Base-by-base conservation (phyloP, 2,329 filamentous ascomycete genomes). In the Penicillium sp. region DNA sequence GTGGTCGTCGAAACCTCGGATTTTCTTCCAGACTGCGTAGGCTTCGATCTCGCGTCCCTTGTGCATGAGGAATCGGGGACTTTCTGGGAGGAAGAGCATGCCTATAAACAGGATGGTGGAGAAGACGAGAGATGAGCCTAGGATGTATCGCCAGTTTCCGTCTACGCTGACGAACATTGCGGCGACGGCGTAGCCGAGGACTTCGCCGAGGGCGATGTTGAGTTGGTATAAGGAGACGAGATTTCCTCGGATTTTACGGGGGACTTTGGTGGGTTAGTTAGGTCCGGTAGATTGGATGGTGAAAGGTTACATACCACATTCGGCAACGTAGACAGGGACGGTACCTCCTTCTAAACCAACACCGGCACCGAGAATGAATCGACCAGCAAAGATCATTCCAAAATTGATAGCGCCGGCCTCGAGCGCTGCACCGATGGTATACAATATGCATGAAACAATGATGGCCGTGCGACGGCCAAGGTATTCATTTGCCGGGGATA, bases 271-370 rank as follows among this genome's bases (percentile, higher is more conserved):
- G 6, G 34, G 4, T 36, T 14, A 36, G 13, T 36, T 7, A 3
- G 13, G 13, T 3, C n/a, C 13, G 5, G 3, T 36, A 34, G 31
- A 34, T 34, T 9, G 2, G 31, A 2, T 3, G 14, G 14, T 9
- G 11, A 13, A n/a, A 36, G 14, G 2, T 45, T 18, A 66, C 67
- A 59, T 65, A 69, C 67, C 67, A 63, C 67, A 72, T 71, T 90
- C 88, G 1, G 88, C 87, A 29, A 90, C 87, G 58, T 90, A 90
- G 50, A 90, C 85, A 0, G 87, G 87, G 4, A 90, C 87, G 0
- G 87, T 90, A 67, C 88, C 88, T 47, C 87, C 87, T 67, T 90
- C 88, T 2, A 90, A 78, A 72, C 88, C 88, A 48, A 90, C 85
- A 61, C 87, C 88, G 6, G 87, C 70, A 51, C 88, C 88, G 0